A percentile compares a stretch with the other conserved stretches of the same genome.
These are phyloP conservation scores for Byssochlamys sp. DNA, from an alignment of 2,329 filamentous ascomycete genomes.

Conservation along the genomic window DNA sequence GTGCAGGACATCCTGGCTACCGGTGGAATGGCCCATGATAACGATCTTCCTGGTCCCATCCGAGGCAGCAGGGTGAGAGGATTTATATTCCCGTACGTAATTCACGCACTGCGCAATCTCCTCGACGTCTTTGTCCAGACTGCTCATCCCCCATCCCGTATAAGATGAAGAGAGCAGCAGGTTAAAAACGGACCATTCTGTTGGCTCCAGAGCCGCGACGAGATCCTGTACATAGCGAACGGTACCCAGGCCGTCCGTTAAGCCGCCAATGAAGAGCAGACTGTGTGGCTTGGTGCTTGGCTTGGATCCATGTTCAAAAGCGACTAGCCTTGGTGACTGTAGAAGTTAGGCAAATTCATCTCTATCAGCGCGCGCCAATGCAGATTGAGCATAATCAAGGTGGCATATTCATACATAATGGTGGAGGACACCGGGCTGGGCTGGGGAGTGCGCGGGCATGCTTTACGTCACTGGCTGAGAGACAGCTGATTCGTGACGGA, in stretches of 20 bases:
- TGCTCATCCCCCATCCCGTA: slow-evolving; percentile 45
- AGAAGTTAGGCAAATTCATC: background rate
- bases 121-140: slow-evolving; percentile 44
- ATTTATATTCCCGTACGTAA: slow-evolving; percentile 38
- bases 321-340: slow-evolving; percentile 29
- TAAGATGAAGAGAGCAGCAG: slow-evolving; percentile 45
- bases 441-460: background rate
- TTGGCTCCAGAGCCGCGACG: slow-evolving; percentile 38
- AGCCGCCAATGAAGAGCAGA: slow-evolving; percentile 50
- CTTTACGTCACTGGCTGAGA: background rate
- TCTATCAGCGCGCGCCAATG: background rate
- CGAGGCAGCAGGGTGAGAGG: slow-evolving; percentile 3
- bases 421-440: slow-evolving; percentile 24
- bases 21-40: slow-evolving; percentile 60
- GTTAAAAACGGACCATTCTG: slow-evolving; percentile 45
- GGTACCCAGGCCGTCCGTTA: slow-evolving; percentile 48
- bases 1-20: slow-evolving; percentile 59
- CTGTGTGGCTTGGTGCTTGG: slow-evolving; percentile 33
- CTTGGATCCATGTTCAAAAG: slow-evolving; percentile 30
- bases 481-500: background rate
- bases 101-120: slow-evolving; percentile 45
- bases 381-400: background rate
- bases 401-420: slow-evolving; percentile 23
- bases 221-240: slow-evolving; percentile 46
- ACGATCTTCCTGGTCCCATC: slow-evolving; percentile 44